A percentile compares a stretch with the other conserved stretches of the same genome.
phyloP scores from a whole-genome alignment of 208 protist species.

The Cochliopodium minus region DNA sequence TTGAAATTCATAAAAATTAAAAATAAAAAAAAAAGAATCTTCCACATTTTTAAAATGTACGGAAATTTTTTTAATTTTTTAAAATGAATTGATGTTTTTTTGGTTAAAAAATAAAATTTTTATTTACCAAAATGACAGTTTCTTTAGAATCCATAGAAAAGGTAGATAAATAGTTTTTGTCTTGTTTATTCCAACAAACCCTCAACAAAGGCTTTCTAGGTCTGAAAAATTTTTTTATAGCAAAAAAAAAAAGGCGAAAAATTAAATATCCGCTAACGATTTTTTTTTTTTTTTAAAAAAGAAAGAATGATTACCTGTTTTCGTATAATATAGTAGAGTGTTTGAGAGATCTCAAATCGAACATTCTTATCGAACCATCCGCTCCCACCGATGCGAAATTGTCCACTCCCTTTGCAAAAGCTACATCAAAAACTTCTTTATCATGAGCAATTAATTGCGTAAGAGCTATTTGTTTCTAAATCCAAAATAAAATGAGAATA shows the following conservation, averaged over 20 bases:
- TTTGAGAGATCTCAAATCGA: conserved; percentile 86
- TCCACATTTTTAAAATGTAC: too few relatives aligned
- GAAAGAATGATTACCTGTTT: conserved; percentile 50
- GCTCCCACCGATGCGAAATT: conserved; percentile 88
- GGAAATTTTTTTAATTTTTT: too few relatives aligned
- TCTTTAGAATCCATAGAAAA: conserved; percentile 74
- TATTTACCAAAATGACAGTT: conserved; percentile 86
- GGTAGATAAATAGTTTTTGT: conserved; percentile 84
- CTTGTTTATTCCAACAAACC: conserved; percentile 87
- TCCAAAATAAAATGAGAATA: neutral
- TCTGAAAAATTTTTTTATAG: too few relatives aligned
- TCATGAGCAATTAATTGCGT: conserved; percentile 97
- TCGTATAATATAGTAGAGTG: conserved; percentile 96
- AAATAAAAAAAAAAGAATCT: too few relatives aligned
- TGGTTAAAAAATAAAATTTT: too few relatives aligned
- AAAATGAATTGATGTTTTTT: too few relatives aligned
- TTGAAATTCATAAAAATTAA: too few relatives aligned
- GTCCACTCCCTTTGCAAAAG: conserved; percentile 68
- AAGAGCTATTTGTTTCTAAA: conserved; percentile 31
- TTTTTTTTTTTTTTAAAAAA: too few relatives aligned
- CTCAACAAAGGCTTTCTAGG: conserved; percentile 74
- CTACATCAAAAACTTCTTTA: conserved; percentile 97
- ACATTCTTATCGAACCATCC: conserved; percentile 90
- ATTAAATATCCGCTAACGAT: too few relatives aligned
- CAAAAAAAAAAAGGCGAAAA: too few relatives aligned